Percentiles rank a stretch among this genome's conserved stretches.
phyloP scores from a whole-genome alignment of 192 early-diverging fungal species.

The Cladochytrium replicatum region DNA sequence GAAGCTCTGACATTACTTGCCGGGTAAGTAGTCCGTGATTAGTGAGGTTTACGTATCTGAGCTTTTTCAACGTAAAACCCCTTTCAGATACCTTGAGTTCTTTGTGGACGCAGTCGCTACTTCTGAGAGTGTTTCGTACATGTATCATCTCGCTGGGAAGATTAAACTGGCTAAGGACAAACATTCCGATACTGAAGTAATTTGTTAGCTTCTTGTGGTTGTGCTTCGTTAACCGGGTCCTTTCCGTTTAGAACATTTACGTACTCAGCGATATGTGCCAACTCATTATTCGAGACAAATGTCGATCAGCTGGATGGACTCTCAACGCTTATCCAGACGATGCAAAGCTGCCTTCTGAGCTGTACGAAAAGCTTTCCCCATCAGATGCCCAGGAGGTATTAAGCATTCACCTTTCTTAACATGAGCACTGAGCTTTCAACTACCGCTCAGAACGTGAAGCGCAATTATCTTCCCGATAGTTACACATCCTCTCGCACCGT shows the following conservation, averaged over 20 bases:
- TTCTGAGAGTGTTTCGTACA: constrained; percentile 70
- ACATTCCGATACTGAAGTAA: constrained; percentile 39
- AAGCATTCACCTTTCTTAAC: constrained; percentile 8
- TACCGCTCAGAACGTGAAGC: too few species aligned
- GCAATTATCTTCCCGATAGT: too few species aligned
- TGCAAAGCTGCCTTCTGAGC: constrained; percentile 53
- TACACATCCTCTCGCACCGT: too few species aligned
- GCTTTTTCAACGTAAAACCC: too few species aligned
- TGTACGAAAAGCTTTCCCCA: constrained; percentile 47
- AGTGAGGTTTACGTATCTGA: too few species aligned
- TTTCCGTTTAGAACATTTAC: constrained; percentile 52
- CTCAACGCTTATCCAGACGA: constrained; percentile 67
- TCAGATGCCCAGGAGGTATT: constrained; percentile 13
- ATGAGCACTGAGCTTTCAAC: too few species aligned
- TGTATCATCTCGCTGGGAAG: constrained; percentile 64
- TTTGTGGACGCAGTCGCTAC: constrained; percentile 68
- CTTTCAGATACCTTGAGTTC: constrained; percentile 68
- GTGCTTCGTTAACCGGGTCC: constrained; percentile 1
- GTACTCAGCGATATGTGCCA: constrained; percentile 75
- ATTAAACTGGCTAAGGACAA: constrained; percentile 68
- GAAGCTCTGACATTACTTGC: constrained; percentile 44
- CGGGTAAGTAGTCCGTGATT: constrained; percentile 12
- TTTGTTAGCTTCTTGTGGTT: constrained; percentile 2
- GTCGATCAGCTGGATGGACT: constrained; percentile 65
- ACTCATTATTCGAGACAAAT: constrained; percentile 65